Base-by-base conservation (phyloP, 768 basidiomycete genomes). In the Sutorius australiensis region DNA sequence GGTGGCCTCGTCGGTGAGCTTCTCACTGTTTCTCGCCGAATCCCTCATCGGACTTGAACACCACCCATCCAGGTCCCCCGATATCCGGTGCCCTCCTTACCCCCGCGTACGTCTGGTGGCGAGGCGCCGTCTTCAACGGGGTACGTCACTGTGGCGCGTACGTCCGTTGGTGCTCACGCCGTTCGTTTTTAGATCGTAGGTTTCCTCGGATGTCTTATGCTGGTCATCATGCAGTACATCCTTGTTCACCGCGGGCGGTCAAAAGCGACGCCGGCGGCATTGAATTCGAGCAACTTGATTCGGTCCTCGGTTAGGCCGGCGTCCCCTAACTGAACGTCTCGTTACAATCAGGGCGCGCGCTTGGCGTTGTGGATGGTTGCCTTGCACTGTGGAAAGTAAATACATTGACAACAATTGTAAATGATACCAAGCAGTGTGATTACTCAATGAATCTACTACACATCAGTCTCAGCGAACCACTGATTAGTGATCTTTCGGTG, bases 41-140 rank as follows among this genome's bases (percentile, higher is more conserved):
- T 19, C 11, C 9, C 0, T 12, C 17, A 4, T 13, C 7, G 16
- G 3, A 9, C 11, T 36, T 19, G 38, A 14, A 24, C 13, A 1
- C n/a, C n/a, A n/a, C 42, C 34, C 5, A 4, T 3, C 1, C 21
- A 60, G 81, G 82, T 10, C 78, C 80, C 0, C 83, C 84, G 1
- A 77, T 84, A 51, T 77, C 77, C 32, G 84, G 84, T 0, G 77
- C 80, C 5, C 66, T 85, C 27, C 74, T 86, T 7, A 76, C 80
- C 0, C 55, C 71, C 8, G 63, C 72, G 0, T 83, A 77, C 52
- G 59, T 77, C 6, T 86, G 84, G 84, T 83, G 80, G 79, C 72
- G 78, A 32, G 79, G 80, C 1, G 77, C 77, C 11, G 50, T 83
- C 8, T 86, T 83, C 58, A 72, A 77, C 28, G 82, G 80, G 51